These are phyloP conservation scores for Ophiostoma novo-ulmi DNA, from an alignment of 2,329 filamentous ascomycete species.

Conservation along the genomic window DNA sequence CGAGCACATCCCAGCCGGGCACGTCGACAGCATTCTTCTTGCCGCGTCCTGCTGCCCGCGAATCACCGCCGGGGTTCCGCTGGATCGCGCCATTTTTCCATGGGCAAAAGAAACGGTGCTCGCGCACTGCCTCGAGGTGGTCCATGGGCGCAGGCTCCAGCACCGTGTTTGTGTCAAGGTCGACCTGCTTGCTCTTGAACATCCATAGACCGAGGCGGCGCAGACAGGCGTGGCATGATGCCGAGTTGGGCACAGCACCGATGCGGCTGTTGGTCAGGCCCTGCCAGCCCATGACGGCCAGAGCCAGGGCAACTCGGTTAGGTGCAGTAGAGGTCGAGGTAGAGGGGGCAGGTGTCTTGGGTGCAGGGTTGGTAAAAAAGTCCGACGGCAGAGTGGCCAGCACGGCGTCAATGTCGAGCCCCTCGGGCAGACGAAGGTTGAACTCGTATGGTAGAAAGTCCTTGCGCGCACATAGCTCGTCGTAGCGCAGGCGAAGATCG, in stretches of 20 bases:
- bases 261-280: conserved; percentile 52
- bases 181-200: conserved; percentile 71
- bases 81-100: conserved; percentile 66
- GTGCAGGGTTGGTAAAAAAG: conserved; percentile 48
- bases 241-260: conserved; percentile 63
- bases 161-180: conserved; percentile 46
- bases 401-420: conserved; percentile 47
- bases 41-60: conserved; percentile 5
- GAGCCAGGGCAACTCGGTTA: conserved; percentile 58
- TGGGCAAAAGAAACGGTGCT: conserved; percentile 79
- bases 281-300: conserved; percentile 74
- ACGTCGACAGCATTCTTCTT: conserved; percentile 31
- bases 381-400: conserved; percentile 47
- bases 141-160: conserved; percentile 59
- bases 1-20: conserved; percentile 52
- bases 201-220: conserved; percentile 89
- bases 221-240: conserved; percentile 79
- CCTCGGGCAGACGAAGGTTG: conserved; percentile 54
- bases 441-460: conserved; percentile 57
- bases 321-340: conserved; percentile 31
- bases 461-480: conserved; percentile 52
- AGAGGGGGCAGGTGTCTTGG: conserved; percentile 18
- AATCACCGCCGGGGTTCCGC: conserved; percentile 40
- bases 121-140: conserved; percentile 61
- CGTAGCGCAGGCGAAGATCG: conserved; percentile 58